Base-by-base conservation (phyloP, 2,329 filamentous ascomycete genomes). In the Fusarium udum region DNA sequence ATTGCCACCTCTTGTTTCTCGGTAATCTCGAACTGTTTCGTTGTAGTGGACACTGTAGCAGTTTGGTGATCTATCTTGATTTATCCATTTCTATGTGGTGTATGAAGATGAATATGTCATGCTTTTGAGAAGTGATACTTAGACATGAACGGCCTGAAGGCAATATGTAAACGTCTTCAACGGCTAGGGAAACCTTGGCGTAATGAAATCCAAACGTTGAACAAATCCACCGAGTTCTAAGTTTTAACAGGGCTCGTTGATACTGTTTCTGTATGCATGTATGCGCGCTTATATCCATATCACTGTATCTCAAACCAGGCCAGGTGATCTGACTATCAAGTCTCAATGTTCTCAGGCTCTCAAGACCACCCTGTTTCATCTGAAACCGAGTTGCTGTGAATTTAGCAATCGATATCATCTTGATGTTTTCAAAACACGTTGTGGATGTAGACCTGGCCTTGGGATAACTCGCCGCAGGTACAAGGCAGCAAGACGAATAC, bases 381-480 rank as follows among this genome's bases (percentile, higher is more conserved):
- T 31, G 31, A 39, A 34, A 37, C 15, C n/a, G 40, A 34, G 22
- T 26, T 24, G 26, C 14, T 32, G 37, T 34, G 26, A 32, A 42
- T 31, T 37, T 31, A 13, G 10, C 24, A 49, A 20, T 42, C 18
- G 18, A 36, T 15, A 64, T 26, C 28, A 56, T 36, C 20, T 36
- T 37, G n/a, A n/a, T 43, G 34, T 55, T 68, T 68, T 69, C 65
- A 68, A 68, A 68, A 10, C 16, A 34, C 26, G 26, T 20, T 26
- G 24, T 31, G 31, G 24, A 28, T 12, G 14, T 31, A 42, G 16
- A 22, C 34, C 26, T 37, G 14, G 48, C 22, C 40, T n/a, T n/a
- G 16, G 20, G 22, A 26, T 18, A 42, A 34, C 11, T 32, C 24
- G 20, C 32, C 16, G 13, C 37, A 28, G 24, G 31, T 34, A 28